Conservation (phyloP, 495 filamentous ascomycete species). For the Penicillium coprophilum region DNA sequence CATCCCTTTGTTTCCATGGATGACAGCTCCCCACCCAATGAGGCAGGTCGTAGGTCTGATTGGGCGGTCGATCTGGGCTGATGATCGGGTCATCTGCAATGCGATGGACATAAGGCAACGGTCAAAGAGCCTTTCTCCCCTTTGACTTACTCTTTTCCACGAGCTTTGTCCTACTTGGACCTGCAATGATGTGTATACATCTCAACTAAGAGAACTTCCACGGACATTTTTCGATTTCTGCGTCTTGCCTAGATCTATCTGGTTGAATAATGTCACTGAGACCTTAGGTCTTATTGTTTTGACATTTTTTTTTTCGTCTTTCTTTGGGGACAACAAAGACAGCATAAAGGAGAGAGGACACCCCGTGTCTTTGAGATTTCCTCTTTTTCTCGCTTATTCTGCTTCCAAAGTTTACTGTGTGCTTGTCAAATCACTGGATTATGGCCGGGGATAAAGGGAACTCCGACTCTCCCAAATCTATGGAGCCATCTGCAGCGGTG, state of each 20-base stretch:
- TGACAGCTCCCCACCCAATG: conserved; percentile 20
- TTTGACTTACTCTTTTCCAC: not conserved
- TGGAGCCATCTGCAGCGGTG: conserved; percentile 9
- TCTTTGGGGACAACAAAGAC: conserved; percentile 3
- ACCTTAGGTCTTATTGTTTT: conserved; percentile 2
- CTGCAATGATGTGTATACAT: conserved; percentile 8
- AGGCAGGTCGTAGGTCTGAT: conserved; percentile 11
- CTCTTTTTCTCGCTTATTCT: not conserved
- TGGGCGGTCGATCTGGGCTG: conserved; percentile 12
- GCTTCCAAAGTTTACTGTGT: conserved; percentile 3
- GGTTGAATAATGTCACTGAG: conserved; percentile 7
- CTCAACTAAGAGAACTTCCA: conserved; percentile 7
- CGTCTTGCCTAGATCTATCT: conserved; percentile 4
- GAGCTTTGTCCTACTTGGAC: conserved; percentile 7
- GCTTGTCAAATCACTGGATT: conserved; percentile 8
- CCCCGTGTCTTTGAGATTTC: not conserved
- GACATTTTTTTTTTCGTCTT: conserved; percentile 6
- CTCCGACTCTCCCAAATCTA: conserved; percentile 14
- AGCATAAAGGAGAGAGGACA: not conserved
- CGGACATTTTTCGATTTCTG: not conserved
- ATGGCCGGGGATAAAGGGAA: conserved; percentile 27
- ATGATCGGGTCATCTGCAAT: conserved; percentile 14
- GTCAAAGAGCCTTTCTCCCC: conserved; percentile 10
- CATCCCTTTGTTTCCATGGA: not conserved
- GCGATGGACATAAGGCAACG: conserved; percentile 2